A percentile compares a stretch with the other conserved stretches of the same genome.
Evolutionary conservation across 208 protist species (phyloP).

Genomic region (Kentomonas sorsogonicus): DNA sequence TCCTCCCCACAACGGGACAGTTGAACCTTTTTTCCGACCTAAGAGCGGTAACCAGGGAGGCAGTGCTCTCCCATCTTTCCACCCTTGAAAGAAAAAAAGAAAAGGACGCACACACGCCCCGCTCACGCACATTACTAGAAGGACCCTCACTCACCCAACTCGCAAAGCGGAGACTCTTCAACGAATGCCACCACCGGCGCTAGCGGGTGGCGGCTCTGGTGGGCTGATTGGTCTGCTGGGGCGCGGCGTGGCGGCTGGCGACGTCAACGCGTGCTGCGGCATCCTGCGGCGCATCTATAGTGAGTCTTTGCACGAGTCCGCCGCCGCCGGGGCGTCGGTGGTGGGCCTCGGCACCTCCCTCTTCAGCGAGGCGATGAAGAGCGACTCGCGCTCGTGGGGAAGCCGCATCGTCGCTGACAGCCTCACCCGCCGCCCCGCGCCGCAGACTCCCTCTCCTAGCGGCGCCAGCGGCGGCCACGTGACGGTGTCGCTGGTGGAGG

Average conservation of each 20-base stretch:
- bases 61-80: background rate
- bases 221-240: constrained; percentile 43
- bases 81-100: constrained; percentile 1
- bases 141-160: too few relatives aligned
- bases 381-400: background rate
- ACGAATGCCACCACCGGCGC: too few relatives aligned
- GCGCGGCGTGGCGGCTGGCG: constrained; percentile 38
- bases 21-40: too few relatives aligned
- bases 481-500: constrained; percentile 19
- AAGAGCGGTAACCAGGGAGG: too few relatives aligned
- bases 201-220: constrained; percentile 31
- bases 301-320: constrained; percentile 36
- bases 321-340: background rate
- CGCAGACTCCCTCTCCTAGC: background rate
- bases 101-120: background rate
- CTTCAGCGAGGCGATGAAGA: background rate
- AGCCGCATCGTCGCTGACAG: background rate
- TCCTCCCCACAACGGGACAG: too few relatives aligned
- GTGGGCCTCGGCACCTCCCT: background rate
- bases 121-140: too few relatives aligned
- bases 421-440: too few relatives aligned
- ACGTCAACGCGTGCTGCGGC: constrained; percentile 83
- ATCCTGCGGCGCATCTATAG: constrained; percentile 66
- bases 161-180: too few relatives aligned
- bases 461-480: background rate